Evolutionary conservation across 139 green algal species (phyloP).

Genomic region (Tetraselmis chui): DNA sequence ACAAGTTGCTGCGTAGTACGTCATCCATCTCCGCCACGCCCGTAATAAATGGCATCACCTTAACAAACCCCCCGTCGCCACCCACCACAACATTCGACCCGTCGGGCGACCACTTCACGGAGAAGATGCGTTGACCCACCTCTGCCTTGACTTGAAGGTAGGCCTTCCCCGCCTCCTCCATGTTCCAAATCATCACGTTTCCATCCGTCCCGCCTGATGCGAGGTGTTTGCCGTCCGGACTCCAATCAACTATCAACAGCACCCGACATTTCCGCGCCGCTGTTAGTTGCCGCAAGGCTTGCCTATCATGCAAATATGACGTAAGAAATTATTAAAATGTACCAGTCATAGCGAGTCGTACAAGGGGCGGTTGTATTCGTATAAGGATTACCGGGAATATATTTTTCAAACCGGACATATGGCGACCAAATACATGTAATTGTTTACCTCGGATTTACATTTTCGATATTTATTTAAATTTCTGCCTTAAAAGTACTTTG

Average conservation of each 20-base stretch:
- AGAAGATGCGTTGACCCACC: not conserved
- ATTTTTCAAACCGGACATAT: too few relatives aligned
- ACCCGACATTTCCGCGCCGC: too few relatives aligned
- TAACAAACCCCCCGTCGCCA: not conserved
- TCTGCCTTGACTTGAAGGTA: not conserved
- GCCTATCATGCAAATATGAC: too few relatives aligned
- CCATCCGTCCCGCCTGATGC: not conserved
- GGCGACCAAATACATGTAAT: too few relatives aligned
- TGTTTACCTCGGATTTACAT: too few relatives aligned
- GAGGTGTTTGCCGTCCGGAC: not conserved
- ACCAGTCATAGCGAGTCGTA: too few relatives aligned
- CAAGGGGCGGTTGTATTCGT: too few relatives aligned
- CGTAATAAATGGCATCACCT: not conserved
- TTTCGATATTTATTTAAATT: too few relatives aligned
- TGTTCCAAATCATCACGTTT: not conserved
- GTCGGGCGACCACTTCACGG: not conserved
- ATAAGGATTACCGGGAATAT: too few relatives aligned
- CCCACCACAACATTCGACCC: not conserved
- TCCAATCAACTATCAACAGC: not conserved
- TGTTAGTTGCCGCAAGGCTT: too few relatives aligned
- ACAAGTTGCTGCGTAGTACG: not conserved
- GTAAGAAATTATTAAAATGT: too few relatives aligned
- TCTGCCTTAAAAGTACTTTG: too few relatives aligned
- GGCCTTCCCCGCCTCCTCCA: not conserved
- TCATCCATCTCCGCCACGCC: not conserved